Evolutionary conservation across 75 land plant species (phyloP).

Genomic region (Cunninghamia lanceolata): DNA sequence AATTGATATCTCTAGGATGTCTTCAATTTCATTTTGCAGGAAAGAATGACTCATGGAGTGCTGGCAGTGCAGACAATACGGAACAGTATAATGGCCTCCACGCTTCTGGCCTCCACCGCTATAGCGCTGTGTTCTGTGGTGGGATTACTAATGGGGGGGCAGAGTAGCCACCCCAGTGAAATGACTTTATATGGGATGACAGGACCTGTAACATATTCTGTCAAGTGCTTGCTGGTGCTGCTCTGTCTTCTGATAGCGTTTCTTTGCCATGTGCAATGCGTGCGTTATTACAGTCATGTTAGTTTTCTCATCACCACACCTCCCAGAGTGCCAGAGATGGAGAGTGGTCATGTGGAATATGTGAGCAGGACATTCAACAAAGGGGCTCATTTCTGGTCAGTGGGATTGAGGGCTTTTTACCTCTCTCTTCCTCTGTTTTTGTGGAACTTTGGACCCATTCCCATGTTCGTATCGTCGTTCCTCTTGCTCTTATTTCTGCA

Average conservation of each 20-base stretch:
- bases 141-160: constrained; percentile 15
- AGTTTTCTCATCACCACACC: constrained; percentile 30
- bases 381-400: neutral
- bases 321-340: neutral
- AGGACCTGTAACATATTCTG: neutral
- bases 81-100: constrained; percentile 41
- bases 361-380: neutral
- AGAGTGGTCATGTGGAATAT: neutral
- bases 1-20: too few species aligned
- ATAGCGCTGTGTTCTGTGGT: constrained; percentile 28
- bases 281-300: constrained; percentile 32
- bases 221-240: constrained; percentile 24
- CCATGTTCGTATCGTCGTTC: neutral
- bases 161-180: neutral
- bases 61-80: constrained; percentile 42
- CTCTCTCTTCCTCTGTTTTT: neutral
- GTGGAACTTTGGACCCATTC: neutral
- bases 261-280: constrained; percentile 30
- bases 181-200: constrained; percentile 10
- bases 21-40: constrained; percentile 6
- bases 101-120: constrained; percentile 40
- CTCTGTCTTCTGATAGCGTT: constrained; percentile 29
- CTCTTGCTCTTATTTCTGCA: neutral
- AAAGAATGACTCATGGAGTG: constrained; percentile 30
- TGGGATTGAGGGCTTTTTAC: neutral